Evolutionary conservation across 805 yeast genomes (phyloP), one percentile per base, ranked within the genome.

Genomic region (Pichia phayaonensis): DNA sequence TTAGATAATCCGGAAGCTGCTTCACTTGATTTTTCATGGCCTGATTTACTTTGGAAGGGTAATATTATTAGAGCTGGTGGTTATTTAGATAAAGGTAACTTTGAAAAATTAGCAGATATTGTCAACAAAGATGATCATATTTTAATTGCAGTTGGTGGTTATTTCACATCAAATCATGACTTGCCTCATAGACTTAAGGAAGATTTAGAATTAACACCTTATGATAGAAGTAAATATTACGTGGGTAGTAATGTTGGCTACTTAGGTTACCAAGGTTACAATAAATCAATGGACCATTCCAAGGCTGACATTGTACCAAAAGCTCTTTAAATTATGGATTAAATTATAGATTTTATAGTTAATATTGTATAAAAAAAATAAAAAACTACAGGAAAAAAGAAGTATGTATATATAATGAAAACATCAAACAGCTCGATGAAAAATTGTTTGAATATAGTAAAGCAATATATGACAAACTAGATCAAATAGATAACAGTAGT

Each of bases 101-200:
- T 59, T 42, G 41, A 44, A 3, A 51, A 47, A 22, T 27, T 56
- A 11, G 40, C 47, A 11, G 36, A 40, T 8, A 48, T 38, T 12
- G 55, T 60, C 21, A 55, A 53, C 21, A 55, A 59, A 16, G 69
- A 73, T 51, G 67, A 67, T 40, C 64, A 74, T 55, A 77, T 82
- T 4, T 61, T 75, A 47, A 63, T 75, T 55, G 77, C 66, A 0
- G 59, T 66, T 48, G 65, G 72, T 4, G 61, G 80, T 53, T 63
- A 60, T 51, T 74, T 57, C 54, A 71, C 68, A n/a, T 62, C 77
- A 1, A 75, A 74, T 53, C 80, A 79, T 6, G 79, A 75, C 56
- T 60, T 75, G 23, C 65, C 63, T 4, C 41, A 57, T 7, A 63
- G 76, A 53, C 58, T 75, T 40, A 56, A 61, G 16, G 59, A 72